These are phyloP conservation scores for Cutaneotrichosporon spelunceum DNA, from an alignment of 1,284 basidiomycete species.

Conservation along the genomic window DNA sequence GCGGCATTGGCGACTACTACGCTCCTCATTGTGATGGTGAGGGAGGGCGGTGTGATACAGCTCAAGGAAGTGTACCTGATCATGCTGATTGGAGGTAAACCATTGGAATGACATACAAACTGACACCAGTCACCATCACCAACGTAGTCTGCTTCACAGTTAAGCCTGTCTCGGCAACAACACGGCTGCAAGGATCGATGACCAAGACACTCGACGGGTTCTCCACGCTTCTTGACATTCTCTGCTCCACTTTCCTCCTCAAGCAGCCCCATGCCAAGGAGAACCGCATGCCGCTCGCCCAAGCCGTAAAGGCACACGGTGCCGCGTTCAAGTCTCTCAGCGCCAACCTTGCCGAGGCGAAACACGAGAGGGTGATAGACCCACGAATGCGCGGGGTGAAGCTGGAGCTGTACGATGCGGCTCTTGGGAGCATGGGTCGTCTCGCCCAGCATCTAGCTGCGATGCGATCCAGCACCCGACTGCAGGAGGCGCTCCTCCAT, in stretches of 20 bases:
- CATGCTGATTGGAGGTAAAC: conserved; percentile 63
- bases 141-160: conserved; percentile 78
- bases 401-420: conserved; percentile 71
- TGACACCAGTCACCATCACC: conserved; percentile 59
- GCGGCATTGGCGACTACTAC: conserved; percentile 88
- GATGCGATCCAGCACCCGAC: conserved; percentile 70
- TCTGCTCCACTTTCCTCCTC: conserved; percentile 78
- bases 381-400: conserved; percentile 53
- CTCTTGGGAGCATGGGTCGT: conserved; percentile 74
- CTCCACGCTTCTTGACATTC: conserved; percentile 72
- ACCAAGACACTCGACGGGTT: conserved; percentile 80
- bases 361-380: conserved; percentile 69
- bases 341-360: conserved; percentile 75
- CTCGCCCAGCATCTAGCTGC: conserved; percentile 89
- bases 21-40: conserved; percentile 79
- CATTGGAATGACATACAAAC: background rate
- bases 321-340: conserved; percentile 82
- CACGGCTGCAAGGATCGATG: conserved; percentile 75
- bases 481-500: conserved; percentile 74
- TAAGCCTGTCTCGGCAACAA: conserved; percentile 80
- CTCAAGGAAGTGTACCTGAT: conserved; percentile 72
- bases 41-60: conserved; percentile 77
- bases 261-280: conserved; percentile 53
- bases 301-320: conserved; percentile 75
- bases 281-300: conserved; percentile 59